Base-by-base conservation (phyloP, 1,139 yeast genomes). In the Candida sp. region DNA sequence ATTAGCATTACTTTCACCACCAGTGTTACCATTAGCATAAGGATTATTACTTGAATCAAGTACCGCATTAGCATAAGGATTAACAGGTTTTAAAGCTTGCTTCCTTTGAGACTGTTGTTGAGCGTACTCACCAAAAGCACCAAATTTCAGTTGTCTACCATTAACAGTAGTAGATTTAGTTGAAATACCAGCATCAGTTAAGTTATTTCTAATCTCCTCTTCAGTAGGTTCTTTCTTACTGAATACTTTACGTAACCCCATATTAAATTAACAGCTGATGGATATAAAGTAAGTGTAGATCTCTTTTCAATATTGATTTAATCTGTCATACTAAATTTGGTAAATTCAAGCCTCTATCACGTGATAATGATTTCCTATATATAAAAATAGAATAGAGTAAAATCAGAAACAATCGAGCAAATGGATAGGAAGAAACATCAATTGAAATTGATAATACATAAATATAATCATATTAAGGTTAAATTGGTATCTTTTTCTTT, bases 71-170 rank as follows among this genome's bases (percentile, higher is more conserved):
- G 75, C 74, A 49, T 74, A 73, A 0, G 77, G 78, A 44, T 73
- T 72, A 5, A 47, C 81, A 51, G 70, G 81, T 40, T 63, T 79
- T 63, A 56, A 70, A 55, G 69, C 80, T 49, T 78, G 65, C 58
- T 70, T 57, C 50, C 61, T 50, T 45, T 56, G 46, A 55, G 68
- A 65, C 39, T 70, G 55, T 40, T 80, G 81, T 49, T 74, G 76
- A 11, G 88, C 86, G 61, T 77, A 82, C 45, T 72, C 71, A 37
- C 74, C 74, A 57, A 84, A 85, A 3, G 89, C 90, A 7, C 84
- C 79, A 59, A 85, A 85, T 54, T 81, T 80, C 52, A 74, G 80
- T 50, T 70, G 73, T 52, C 77, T 70, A 5, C 52, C 54, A 22
- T 52, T 55, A 21, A 46, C 44, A 5, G 63, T 57, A 51, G 62